Evolutionary conservation across 352 stramenopile genomes (phyloP).

Genomic region (Phytophthora europaea): DNA sequence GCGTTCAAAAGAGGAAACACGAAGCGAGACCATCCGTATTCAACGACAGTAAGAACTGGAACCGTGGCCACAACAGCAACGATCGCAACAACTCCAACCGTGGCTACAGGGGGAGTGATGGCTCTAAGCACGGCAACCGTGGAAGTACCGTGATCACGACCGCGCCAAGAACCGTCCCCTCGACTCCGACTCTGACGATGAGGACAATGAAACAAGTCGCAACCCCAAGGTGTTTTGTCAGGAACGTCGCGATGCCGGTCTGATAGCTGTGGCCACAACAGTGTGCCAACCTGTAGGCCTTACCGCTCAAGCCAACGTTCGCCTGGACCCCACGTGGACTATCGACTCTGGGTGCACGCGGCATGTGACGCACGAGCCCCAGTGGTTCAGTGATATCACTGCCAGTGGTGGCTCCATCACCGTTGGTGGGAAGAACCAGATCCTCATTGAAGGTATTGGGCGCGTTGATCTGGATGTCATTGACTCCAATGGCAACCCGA

Average conservation of each 20-base stretch:
- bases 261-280: no score
- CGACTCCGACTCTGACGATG: not conserved
- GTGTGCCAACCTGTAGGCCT: no score
- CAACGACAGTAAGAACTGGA: slow-evolving; percentile 1
- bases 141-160: not conserved
- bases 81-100: not conserved
- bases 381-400: slow-evolving; percentile 15
- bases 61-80: not conserved
- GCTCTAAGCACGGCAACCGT: not conserved
- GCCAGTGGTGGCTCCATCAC: slow-evolving; percentile 23
- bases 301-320: slow-evolving; percentile 1
- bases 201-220: not conserved
- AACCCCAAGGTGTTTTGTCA: no score
- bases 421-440: not conserved
- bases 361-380: slow-evolving; percentile 21
- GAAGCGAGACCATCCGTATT: slow-evolving; percentile 3
- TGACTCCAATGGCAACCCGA: slow-evolving; percentile 24
- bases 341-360: slow-evolving; percentile 23
- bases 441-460: no score
- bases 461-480: slow-evolving; percentile 23
- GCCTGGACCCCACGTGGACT: not conserved
- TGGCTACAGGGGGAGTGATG: no score
- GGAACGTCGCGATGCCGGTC: no score
- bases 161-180: not conserved
- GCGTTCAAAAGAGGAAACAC: not conserved